Evolutionary conservation across 1,284 basidiomycete genomes (phyloP).

Genomic region (Inonotus obliquus): DNA sequence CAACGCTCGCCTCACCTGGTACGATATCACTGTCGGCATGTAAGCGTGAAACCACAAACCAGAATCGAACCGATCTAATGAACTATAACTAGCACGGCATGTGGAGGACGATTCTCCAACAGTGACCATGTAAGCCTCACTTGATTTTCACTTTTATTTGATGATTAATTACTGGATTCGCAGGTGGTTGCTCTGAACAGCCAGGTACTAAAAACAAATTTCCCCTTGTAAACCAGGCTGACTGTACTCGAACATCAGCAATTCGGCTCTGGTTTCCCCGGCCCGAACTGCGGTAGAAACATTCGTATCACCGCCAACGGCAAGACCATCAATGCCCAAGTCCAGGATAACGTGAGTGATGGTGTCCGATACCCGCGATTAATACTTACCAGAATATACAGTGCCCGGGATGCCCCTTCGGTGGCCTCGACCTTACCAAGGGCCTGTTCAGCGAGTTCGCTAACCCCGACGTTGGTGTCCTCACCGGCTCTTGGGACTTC

Average conservation of each 20-base stretch:
- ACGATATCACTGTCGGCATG: slow-evolving; percentile 51
- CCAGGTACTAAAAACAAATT: background rate
- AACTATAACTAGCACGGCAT: slow-evolving; percentile 34
- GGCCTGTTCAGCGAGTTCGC: slow-evolving; percentile 11
- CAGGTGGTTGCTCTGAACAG: slow-evolving; percentile 15
- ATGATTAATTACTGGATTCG: background rate
- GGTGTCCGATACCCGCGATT: slow-evolving; percentile 23
- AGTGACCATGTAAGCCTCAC: slow-evolving; percentile 30
- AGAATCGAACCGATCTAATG: background rate
- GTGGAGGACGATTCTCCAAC: slow-evolving; percentile 30
- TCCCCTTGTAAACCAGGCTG: no score
- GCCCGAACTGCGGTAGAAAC: slow-evolving; percentile 51
- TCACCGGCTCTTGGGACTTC: slow-evolving; percentile 9
- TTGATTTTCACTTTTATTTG: background rate
- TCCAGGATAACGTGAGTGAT: slow-evolving; percentile 57
- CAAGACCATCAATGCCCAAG: slow-evolving; percentile 53
- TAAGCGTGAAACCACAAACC: background rate
- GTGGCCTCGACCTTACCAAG: slow-evolving; percentile 43
- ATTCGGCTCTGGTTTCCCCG: background rate
- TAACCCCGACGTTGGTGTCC: background rate
- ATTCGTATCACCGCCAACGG: slow-evolving; percentile 65
- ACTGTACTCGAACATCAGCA: background rate
- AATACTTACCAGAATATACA: slow-evolving; percentile 36
- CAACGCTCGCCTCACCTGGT: slow-evolving; percentile 44
- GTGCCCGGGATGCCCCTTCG: slow-evolving; percentile 68